These are phyloP conservation scores for Tolypocladium guangdongense DNA, from an alignment of 2,329 filamentous ascomycete genomes.

Conservation along the genomic window DNA sequence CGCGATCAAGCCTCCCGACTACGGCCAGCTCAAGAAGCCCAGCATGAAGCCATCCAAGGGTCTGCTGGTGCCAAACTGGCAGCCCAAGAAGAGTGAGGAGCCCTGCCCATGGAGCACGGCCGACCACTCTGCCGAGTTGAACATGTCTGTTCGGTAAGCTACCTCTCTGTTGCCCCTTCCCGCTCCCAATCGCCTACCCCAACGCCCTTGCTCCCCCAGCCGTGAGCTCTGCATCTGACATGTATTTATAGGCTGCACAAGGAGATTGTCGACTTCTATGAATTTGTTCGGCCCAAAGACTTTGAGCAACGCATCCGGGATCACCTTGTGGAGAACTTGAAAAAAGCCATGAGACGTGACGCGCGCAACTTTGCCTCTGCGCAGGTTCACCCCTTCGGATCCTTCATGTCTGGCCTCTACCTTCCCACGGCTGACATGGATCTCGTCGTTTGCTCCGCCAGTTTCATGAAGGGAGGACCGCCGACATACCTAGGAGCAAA, in stretches of 20 bases:
- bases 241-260: constrained; percentile 59
- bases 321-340: constrained; percentile 61
- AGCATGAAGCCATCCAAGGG: constrained; percentile 40
- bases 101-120: constrained; percentile 51
- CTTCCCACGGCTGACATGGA: constrained; percentile 81
- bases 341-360: constrained; percentile 42
- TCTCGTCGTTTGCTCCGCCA: constrained; percentile 60
- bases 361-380: constrained; percentile 43
- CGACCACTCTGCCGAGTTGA: constrained; percentile 42
- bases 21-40: constrained; percentile 39
- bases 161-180: not conserved
- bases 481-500: constrained; percentile 37
- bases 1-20: constrained; percentile 47
- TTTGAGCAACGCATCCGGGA: constrained; percentile 70
- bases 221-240: not conserved
- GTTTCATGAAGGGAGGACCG: constrained; percentile 43
- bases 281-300: constrained; percentile 65
- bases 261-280: constrained; percentile 81
- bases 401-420: constrained; percentile 73
- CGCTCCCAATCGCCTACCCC: not conserved
- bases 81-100: constrained; percentile 26
- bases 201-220: not conserved
- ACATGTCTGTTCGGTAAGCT: constrained; percentile 45
- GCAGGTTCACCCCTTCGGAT: constrained; percentile 72
- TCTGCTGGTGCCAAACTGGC: constrained; percentile 42